These are phyloP conservation scores for Dryadomyces quercivorus DNA, from an alignment of 2,329 filamentous ascomycete species.

Conservation along the genomic window DNA sequence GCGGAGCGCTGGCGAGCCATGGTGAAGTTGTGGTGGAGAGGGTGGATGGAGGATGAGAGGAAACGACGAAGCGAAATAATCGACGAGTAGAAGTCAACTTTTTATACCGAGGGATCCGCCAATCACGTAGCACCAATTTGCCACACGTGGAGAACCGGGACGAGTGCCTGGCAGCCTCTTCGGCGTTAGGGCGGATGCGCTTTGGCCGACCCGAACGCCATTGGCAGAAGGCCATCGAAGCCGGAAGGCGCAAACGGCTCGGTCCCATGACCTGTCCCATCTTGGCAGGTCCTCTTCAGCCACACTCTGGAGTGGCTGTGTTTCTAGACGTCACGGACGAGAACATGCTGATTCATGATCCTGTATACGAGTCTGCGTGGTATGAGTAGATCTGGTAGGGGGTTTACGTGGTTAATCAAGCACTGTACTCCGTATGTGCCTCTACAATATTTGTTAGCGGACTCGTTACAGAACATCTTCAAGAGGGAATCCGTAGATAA, in stretches of 20 bases:
- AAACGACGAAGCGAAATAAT: neutral
- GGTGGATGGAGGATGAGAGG: neutral
- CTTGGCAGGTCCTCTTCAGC: no score
- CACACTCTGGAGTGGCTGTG: no score
- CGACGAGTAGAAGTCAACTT: neutral
- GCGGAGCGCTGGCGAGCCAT: constrained; percentile 73
- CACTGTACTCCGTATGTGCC: no score
- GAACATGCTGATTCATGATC: neutral
- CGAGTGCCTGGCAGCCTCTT: neutral
- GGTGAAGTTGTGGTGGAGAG: neutral
- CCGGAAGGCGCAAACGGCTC: no score
- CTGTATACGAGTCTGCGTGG: no score
- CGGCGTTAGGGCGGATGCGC: neutral
- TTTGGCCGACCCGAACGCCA: neutral
- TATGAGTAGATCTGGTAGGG: no score
- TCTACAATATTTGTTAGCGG: no score
- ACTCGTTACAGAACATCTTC: no score
- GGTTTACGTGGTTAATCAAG: no score
- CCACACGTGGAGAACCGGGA: constrained; percentile 5
- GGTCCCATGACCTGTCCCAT: no score
- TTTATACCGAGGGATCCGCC: constrained; percentile 8
- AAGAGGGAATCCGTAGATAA: no score
- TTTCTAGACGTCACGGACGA: no score
- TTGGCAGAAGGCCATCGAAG: neutral
- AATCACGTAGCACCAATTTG: constrained; percentile 11